Evolutionary conservation across 164 flowering plant species (phyloP), one percentile per base, ranked within the genome.

Genomic region (Piper longum): DNA sequence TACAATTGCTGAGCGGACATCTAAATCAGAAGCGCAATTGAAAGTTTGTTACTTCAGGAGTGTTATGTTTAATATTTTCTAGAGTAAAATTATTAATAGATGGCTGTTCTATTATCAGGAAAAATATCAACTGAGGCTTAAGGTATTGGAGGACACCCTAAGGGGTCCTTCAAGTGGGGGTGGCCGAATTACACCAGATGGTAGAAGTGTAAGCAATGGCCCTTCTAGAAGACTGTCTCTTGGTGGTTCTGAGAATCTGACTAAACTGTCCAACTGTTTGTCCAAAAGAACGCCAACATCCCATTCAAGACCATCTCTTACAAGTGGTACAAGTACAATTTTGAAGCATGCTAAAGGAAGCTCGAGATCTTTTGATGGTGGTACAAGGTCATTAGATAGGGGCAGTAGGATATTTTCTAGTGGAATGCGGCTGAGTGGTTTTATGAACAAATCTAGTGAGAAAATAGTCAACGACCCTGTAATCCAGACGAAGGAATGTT

Each of bases 281-380:
- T 26, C 36, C 36, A 26, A 26, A 26, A 26, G 36, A 26, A 26
- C 36, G 36, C 36, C 36, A 26, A 26, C 36, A 26, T 26, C 36
- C 36, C 36, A 26, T 26, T 26, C 36, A 26, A 26, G 36, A 26
- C 1, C 36, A 26, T 26, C 36, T 26, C 36, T 26, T 26, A 0
- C 36, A 26, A 26, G 36, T 26, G 36, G 36, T 26, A 26, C 36
- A 26, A 26, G 2, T 26, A 26, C 36, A 26, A 26, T 26, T 26
- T 26, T 26, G 36, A 26, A 26, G 36, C 36, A 26, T 26, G 36
- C 36, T 26, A 26, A 26, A 26, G 36, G 36, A 26, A 26, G 36
- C 36, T 73, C 73, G 7, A 73, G 61, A 63, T 73, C 76, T 26
- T 73, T 73, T 41, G 73, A 73, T 54, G 73, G 68, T 9, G 71